Conservation (phyloP, 805 yeast species). For the Nakazawaea populi region DNA sequence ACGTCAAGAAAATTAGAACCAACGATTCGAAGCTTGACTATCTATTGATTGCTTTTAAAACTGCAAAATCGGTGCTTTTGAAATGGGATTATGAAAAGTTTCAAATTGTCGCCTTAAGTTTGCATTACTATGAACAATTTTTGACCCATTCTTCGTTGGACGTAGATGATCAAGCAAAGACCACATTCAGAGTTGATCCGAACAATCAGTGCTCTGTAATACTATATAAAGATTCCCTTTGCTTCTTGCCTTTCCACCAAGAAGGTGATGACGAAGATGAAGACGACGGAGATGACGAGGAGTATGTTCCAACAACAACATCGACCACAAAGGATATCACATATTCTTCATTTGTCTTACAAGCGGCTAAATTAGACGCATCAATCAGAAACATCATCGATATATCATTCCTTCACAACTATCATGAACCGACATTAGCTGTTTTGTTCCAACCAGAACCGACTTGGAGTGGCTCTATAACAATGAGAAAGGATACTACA, state of each 20-base stretch:
- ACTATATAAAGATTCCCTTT: slow-evolving; percentile 62
- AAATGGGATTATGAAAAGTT: slow-evolving; percentile 58
- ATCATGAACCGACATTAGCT: slow-evolving; percentile 78
- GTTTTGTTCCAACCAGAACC: slow-evolving; percentile 50
- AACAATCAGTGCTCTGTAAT: slow-evolving; percentile 47
- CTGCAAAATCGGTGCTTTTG: slow-evolving; percentile 73
- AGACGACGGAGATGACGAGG: slow-evolving; percentile 30
- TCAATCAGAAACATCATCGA: slow-evolving; percentile 61
- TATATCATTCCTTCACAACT: slow-evolving; percentile 64
- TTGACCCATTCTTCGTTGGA: slow-evolving; percentile 46
- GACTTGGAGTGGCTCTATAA: slow-evolving; percentile 77
- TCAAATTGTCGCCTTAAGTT: slow-evolving; percentile 61
- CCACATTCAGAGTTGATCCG: slow-evolving; percentile 59
- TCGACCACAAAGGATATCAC: slow-evolving; percentile 24
- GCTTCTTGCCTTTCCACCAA: slow-evolving; percentile 59
- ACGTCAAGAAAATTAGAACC: slow-evolving; percentile 44
- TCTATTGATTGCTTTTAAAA: slow-evolving; percentile 58
- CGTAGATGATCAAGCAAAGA: slow-evolving; percentile 25
- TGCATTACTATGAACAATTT: slow-evolving; percentile 81
- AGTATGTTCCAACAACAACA: slow-evolving; percentile 9
- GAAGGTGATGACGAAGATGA: slow-evolving; percentile 36
- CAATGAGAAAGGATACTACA: slow-evolving; percentile 56
- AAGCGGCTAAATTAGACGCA: slow-evolving; percentile 49
- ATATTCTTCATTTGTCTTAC: slow-evolving; percentile 52
- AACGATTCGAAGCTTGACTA: slow-evolving; percentile 49